Base-by-base conservation (phyloP, 805 yeast species). In the Kuraishia piskuri region DNA sequence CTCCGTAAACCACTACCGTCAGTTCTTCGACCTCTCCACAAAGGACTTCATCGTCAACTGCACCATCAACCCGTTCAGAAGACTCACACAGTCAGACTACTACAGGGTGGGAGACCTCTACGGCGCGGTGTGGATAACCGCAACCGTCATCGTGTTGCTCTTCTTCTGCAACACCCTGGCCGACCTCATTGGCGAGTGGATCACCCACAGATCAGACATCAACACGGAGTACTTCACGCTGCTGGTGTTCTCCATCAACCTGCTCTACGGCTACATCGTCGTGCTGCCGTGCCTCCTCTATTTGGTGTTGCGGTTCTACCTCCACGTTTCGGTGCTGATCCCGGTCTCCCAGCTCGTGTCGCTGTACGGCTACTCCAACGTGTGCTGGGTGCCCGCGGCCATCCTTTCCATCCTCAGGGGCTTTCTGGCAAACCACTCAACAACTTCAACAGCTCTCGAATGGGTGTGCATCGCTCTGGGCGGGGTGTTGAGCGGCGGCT, bases 71-170 rank as follows among this genome's bases (percentile, higher is more conserved):
- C 87, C 91, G 19, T 58, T 76, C 46, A 61, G 68, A 58, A 56
- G 61, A 17, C 63, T 66, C 17, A 60, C 62, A 24, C 59, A 61
- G 19, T 63, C 61, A 7, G 49, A 57, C 58, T 72, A 59, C 72
- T 73, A 74, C 45, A 73, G 74, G 17, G 54, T 58, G 52, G 80
- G 85, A 2, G 98, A 91, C 62, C 69, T 91, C 52, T 92, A 90
- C 66, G 97, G 97, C 0, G 86, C 95, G 7, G 72, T 90, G 20
- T 91, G 98, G 98, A 83, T 91, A 48, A 87, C 92, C 12, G 90
- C 90, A 0, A 86, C 96, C 0, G 79, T 89, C 50, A 81, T 88
- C 0, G 80, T 88, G 58, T 71, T 84, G 31, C 74, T 88, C 65
- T 90, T 90, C 68, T 83, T 90, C 54, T 78, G 90, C 48, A 79